A percentile compares a stretch with the other conserved stretches of the same genome.
Conservation (phyloP, 345 rosid genomes). For the Theobroma cacao region DNA sequence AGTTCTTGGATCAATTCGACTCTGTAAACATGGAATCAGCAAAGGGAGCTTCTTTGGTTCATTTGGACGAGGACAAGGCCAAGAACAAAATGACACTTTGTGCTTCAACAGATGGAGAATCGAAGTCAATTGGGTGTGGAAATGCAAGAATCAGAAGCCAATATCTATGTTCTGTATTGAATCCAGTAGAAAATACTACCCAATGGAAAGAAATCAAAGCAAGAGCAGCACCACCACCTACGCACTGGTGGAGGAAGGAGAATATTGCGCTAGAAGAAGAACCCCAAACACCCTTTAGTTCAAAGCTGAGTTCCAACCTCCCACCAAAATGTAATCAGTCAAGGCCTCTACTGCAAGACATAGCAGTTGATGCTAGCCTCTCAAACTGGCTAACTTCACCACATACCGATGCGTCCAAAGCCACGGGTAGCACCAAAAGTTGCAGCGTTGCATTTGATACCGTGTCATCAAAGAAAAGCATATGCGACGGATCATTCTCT, state of each 20-base stretch:
- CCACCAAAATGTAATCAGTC: conserved; percentile 22
- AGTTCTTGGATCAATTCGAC: conserved; percentile 5
- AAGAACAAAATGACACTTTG: conserved; percentile 9
- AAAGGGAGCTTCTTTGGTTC: conserved; percentile 7
- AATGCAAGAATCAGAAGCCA: conserved; percentile 44
- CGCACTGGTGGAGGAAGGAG: conserved; percentile 50
- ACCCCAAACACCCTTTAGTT: conserved; percentile 5
- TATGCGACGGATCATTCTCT: conserved; percentile 24
- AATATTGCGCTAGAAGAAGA: conserved; percentile 35
- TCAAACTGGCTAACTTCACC: conserved; percentile 62
- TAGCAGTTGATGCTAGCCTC: conserved; percentile 72
- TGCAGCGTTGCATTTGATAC: conserved; percentile 14
- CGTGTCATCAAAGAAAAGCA: conserved; percentile 14
- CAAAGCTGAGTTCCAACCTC: conserved; percentile 13
- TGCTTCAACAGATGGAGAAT: conserved; percentile 19
- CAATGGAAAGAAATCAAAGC: conserved; percentile 91
- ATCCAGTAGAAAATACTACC: conserved; percentile 70
- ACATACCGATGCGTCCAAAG: conserved; percentile 8
- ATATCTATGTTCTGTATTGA: conserved; percentile 55
- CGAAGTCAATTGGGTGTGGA: conserved; percentile 16
- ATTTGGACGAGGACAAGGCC: conserved; percentile 10
- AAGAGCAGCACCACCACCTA: conserved; percentile 35
- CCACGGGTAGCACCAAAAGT: conserved; percentile 5
- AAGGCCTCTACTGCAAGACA: conserved; percentile 39
- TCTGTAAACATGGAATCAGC: conserved; percentile 2